phyloP scores from a whole-genome alignment of 176 grass and related monocot genomes.

The Bromus sterilis region DNA sequence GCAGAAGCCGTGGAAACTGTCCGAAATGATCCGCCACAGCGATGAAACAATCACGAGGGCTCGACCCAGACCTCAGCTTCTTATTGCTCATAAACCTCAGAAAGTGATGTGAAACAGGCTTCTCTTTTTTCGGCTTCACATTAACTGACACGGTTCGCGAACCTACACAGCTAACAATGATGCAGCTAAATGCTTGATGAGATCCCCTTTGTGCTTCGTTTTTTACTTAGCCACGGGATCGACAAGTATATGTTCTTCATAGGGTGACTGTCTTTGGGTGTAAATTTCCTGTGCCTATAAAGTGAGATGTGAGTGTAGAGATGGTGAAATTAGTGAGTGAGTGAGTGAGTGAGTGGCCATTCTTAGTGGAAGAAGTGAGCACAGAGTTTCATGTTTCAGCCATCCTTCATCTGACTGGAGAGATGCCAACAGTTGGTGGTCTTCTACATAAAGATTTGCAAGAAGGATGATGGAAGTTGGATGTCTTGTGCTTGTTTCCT shows the following conservation, averaged over 20 bases:
- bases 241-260: constrained; percentile 71
- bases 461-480: constrained; percentile 27
- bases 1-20: constrained; percentile 99
- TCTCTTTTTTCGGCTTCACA: constrained; percentile 26
- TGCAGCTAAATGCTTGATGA: constrained; percentile 35
- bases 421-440: constrained; percentile 28
- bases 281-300: constrained; percentile 73
- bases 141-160: constrained; percentile 37
- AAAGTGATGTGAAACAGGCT: constrained; percentile 47
- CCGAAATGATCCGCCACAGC: constrained; percentile 77
- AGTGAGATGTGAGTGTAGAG: constrained; percentile 54
- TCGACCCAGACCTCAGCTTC: constrained; percentile 56
- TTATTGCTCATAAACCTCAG: constrained; percentile 43
- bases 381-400: constrained; percentile 42
- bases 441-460: constrained; percentile 31
- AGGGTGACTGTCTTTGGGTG: constrained; percentile 61
- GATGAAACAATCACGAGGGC: constrained; percentile 72
- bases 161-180: constrained; percentile 54
- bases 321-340: constrained; percentile 25
- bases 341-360: constrained; percentile 21
- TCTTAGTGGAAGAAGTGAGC: constrained; percentile 39
- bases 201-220: constrained; percentile 48
- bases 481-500: not conserved
- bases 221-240: constrained; percentile 60
- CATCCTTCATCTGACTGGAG: constrained; percentile 27